Base-by-base conservation (phyloP, 1,284 basidiomycete species). In the Sutorius eximius region DNA sequence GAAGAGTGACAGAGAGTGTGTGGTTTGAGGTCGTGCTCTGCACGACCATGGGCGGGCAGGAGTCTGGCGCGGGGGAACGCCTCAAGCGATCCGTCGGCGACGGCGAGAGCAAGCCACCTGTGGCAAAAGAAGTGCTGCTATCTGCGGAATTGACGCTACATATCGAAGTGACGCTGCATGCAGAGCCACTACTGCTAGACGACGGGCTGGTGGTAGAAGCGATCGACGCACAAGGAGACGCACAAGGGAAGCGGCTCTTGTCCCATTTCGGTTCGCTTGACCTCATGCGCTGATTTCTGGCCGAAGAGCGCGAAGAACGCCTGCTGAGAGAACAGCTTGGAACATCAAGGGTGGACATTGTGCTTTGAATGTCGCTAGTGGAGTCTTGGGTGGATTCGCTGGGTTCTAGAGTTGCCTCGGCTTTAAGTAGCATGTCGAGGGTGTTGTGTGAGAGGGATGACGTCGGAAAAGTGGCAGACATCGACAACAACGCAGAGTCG, bases 1-100 rank as follows among this genome's bases (percentile, higher is more conserved):
- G 78, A 27, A 82, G 74, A 43, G 70, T 65, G 16, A 82, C 74
- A 0, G 70, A 72, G 6, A 69, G 55, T 24, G 49, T 71, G 63
- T 81, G 71, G 49, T 57, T 67, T 32, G 63, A 56, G 4, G 67
- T 58, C 20, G 73, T 72, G 44, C 76, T 72, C 34, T 71, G 63
- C 41, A 77, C 65, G 22, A 67, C 59, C 71, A 81, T 74, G 24
- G 68, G 65, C 37, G 79, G 79, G 47, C 71, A 71, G 18, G 66
- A 68, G 18, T 69, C 67, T 24, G 73, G 63, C 11, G 75, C 63
- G 11, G 76, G 71, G 11, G 71, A 69, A 36, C 74, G 70, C 37
- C 71, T 71, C 30, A 62, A 65, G 36, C 75, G 73, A 48, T 76
- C 71, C 59, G 69, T 72, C 24, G 75, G 71, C 4, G 76, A 77